These are phyloP conservation scores for Aspergillus tubingensis DNA, from an alignment of 2,329 filamentous ascomycete species.

Conservation along the genomic window DNA sequence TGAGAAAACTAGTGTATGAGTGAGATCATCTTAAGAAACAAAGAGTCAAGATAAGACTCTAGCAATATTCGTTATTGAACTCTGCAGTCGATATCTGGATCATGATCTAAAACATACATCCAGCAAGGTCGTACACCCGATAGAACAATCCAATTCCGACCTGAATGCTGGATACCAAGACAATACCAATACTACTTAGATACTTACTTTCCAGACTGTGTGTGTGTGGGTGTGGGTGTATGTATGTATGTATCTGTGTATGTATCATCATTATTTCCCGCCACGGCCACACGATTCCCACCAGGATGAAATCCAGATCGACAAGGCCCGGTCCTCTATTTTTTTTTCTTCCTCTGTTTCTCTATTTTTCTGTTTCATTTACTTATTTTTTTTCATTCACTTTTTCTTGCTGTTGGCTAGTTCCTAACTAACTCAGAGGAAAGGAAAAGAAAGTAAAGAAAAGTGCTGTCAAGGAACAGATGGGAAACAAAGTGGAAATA, in stretches of 20 bases:
- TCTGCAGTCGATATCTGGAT: background rate
- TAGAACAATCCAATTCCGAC: background rate
- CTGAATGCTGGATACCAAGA: background rate
- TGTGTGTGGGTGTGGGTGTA: background rate
- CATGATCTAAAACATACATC: slow-evolving; percentile 7
- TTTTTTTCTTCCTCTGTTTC: background rate
- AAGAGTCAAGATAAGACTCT: background rate
- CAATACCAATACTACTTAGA: background rate
- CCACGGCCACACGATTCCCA: slow-evolving; percentile 16
- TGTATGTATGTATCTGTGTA: too few relatives aligned
- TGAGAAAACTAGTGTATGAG: too few relatives aligned
- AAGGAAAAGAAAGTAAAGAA: background rate
- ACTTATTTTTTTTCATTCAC: too few relatives aligned
- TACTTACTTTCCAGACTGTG: background rate
- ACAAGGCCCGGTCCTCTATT: slow-evolving; percentile 7
- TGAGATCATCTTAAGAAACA: too few relatives aligned
- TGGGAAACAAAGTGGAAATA: background rate
- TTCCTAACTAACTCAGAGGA: background rate
- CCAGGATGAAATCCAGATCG: slow-evolving; percentile 17
- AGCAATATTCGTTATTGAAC: background rate
- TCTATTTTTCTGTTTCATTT: too few relatives aligned
- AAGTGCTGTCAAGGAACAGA: background rate
- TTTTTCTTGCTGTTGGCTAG: too few relatives aligned
- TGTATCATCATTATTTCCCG: background rate
- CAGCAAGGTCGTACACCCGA: slow-evolving; percentile 8